Conservation (phyloP, 306 rosid genomes). For the Castanopsis chinensis region DNA sequence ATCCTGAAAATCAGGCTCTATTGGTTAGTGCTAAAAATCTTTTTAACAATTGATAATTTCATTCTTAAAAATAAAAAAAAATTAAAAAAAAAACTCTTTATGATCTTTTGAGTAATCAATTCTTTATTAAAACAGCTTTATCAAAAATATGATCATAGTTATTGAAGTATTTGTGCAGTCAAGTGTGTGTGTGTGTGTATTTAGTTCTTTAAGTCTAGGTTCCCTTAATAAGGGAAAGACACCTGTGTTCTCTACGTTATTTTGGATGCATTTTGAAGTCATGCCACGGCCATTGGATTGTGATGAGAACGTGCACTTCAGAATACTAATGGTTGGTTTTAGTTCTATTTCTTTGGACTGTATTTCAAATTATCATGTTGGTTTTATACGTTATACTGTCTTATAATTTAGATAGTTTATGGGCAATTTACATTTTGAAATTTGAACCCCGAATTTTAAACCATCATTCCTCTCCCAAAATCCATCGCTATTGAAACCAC, state of each 20-base stretch:
- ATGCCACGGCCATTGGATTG: background rate
- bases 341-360: background rate
- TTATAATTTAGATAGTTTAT: background rate
- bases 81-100: background rate
- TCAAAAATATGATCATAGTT: background rate
- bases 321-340: background rate
- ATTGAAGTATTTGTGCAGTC: background rate
- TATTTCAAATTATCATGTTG: background rate
- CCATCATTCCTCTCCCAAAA: no score
- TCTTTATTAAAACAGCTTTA: background rate
- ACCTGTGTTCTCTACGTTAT: background rate
- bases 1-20: conserved; percentile 86
- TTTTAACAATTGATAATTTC: conserved; percentile 3
- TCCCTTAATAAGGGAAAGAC: background rate
- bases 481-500: no score
- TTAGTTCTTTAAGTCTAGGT: background rate
- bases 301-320: background rate
- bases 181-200: background rate
- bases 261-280: background rate
- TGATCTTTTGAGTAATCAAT: background rate
- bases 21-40: conserved; percentile 61
- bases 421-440: no score
- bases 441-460: no score
- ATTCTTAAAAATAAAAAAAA: background rate
- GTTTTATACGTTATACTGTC: background rate